Evolutionary conservation across 768 basidiomycete genomes (phyloP), one percentile per base, ranked within the genome.

Genomic region (Macrolepiota dolichaula): DNA sequence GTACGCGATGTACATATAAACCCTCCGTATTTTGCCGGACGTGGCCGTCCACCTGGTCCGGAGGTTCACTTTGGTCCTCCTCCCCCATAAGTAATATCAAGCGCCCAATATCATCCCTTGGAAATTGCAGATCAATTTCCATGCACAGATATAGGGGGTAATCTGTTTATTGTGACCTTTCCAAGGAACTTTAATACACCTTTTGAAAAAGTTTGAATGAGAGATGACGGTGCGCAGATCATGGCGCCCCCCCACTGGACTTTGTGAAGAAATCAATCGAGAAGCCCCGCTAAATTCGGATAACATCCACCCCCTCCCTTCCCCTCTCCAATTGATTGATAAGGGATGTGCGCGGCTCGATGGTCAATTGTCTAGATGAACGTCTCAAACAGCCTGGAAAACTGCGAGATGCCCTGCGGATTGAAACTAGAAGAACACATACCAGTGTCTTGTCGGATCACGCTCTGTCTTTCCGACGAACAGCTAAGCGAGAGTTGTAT

Each of bases 361-460:
- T 32, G 29, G 29, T 32, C 29, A 7, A 32, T 32, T 32, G 29
- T 32, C 3, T 7, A 3, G 29, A 32, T 51, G 24, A 17, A 50
- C 24, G 29, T 57, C 57, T 27, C 46, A 47, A 50, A 58, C 36
- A 22, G 36, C 29, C 29, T 32, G 29, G 7, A 32, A 32, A 32
- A 7, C 7, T 32, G 29, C 7, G 29, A n/a, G n/a, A 32, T 32
- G 7, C 29, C 29, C 29, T 32, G 29, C 29, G 29, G 29, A 32
- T 32, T 32, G 29, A 32, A 32, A 32, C 29, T 32, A 32, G 29
- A 32, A 32, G 29, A 12, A 13, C 38, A 27, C 25, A 38, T 19
- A 27, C n/a, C n/a, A n/a, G n/a, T n/a, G 15, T 29, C 22, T 25
- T 35, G 40, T 60, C 59, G 59, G 51, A 60, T 60, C 51, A 60